phyloP scores from a whole-genome alignment of 129 eudicot species.

The Saposhnikovia divaricata region DNA sequence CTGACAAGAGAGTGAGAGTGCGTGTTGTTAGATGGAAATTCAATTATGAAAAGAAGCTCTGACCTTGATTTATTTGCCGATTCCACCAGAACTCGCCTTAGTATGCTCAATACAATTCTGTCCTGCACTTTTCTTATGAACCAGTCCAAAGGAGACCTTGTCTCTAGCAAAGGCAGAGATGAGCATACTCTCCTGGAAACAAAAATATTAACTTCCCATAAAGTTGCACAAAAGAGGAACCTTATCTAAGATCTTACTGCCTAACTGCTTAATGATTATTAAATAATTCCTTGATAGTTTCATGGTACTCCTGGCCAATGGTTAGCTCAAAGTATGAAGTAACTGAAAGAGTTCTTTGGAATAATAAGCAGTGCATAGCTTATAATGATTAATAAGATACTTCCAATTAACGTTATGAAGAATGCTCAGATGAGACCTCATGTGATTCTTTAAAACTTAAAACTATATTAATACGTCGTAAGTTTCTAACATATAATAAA shows the following conservation, averaged over 20 bases:
- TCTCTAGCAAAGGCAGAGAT: constrained; percentile 28
- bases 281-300: not conserved
- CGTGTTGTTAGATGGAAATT: not conserved
- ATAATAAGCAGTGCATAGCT: not conserved
- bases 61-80: constrained; percentile 74
- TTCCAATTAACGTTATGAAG: not conserved
- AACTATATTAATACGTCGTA: not conserved
- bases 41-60: constrained; percentile 1
- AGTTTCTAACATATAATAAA: no score
- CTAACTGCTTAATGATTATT: not conserved
- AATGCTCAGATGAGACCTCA: not conserved
- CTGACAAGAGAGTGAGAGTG: not conserved
- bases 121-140: constrained; percentile 70
- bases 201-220: constrained; percentile 7
- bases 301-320: not conserved
- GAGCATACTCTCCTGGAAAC: constrained; percentile 51
- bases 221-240: not conserved
- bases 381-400: not conserved
- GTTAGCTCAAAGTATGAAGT: not conserved
- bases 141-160: constrained; percentile 60
- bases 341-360: not conserved
- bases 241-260: not conserved
- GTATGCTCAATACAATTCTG: constrained; percentile 48
- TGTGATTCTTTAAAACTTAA: not conserved
- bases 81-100: constrained; percentile 60